These are phyloP conservation scores for Lasiodiplodia citricola DNA, from an alignment of 2,329 filamentous ascomycete species.

Conservation along the genomic window DNA sequence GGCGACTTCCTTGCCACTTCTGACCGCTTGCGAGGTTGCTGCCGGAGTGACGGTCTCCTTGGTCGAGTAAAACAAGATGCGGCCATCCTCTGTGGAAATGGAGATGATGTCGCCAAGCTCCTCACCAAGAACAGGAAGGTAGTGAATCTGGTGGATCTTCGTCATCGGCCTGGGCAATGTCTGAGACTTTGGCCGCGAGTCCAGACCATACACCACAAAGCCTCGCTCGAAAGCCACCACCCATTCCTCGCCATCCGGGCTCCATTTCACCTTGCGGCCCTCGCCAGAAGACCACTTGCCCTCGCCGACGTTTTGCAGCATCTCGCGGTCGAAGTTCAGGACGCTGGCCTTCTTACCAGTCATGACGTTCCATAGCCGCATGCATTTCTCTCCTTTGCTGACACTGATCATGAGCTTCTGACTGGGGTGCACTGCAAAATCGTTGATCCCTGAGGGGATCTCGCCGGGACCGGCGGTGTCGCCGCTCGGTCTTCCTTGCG, in stretches of 20 bases:
- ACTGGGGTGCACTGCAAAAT: constrained; percentile 93
- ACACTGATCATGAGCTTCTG: constrained; percentile 97
- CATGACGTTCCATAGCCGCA: constrained; percentile 95
- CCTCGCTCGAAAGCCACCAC: constrained; percentile 89
- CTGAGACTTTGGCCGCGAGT: constrained; percentile 79
- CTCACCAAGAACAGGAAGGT: constrained; percentile 58
- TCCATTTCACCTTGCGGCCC: constrained; percentile 82
- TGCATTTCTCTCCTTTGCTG: constrained; percentile 84
- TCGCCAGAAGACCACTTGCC: constrained; percentile 79
- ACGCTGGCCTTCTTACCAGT: constrained; percentile 96
- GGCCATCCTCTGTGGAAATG: constrained; percentile 88
- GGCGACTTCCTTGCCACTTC: constrained; percentile 54
- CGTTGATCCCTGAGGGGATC: constrained; percentile 86
- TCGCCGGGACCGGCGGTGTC: constrained; percentile 85
- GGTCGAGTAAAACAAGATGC: constrained; percentile 82
- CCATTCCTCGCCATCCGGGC: constrained; percentile 77
- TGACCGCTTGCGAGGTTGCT: constrained; percentile 38
- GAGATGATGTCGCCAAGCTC: constrained; percentile 64
- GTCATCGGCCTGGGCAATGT: constrained; percentile 70
- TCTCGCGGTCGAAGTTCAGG: constrained; percentile 77
- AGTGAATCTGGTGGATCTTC: constrained; percentile 84
- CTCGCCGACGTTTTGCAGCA: constrained; percentile 78
- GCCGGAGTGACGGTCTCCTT: constrained; percentile 50
- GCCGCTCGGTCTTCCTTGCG: constrained; percentile 79
- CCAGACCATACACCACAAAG: constrained; percentile 82